phyloP scores from a whole-genome alignment of 306 rosid species.

The Dryas octopetala region DNA sequence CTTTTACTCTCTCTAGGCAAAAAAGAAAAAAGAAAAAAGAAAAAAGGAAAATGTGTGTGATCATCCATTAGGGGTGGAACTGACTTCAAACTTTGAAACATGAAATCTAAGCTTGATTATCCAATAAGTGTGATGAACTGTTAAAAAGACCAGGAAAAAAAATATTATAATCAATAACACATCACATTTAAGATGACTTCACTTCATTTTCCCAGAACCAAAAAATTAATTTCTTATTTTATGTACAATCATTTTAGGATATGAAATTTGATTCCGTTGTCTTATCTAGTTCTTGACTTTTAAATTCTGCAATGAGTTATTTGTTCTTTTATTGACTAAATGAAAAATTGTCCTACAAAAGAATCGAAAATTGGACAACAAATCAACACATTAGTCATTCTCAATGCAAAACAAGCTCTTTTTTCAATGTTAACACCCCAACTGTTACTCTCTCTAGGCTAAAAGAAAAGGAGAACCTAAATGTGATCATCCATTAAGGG shows the following conservation, averaged over 20 bases:
- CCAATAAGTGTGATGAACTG: background rate
- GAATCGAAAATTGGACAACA: background rate
- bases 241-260: background rate
- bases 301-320: background rate
- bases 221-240: background rate
- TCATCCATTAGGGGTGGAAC: background rate
- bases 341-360: background rate
- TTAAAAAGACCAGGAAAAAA: background rate
- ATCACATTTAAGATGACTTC: background rate
- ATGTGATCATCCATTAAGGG: background rate
- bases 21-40: too few species aligned
- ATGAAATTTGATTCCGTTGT: background rate
- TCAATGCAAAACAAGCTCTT: background rate
- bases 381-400: background rate
- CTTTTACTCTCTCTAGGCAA: background rate
- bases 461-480: conserved; percentile 5
- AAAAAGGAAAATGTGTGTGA: background rate
- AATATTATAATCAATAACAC: background rate
- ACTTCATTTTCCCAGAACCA: background rate
- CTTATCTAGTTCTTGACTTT: background rate
- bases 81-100: background rate
- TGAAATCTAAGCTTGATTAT: background rate
- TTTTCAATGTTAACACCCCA: background rate
- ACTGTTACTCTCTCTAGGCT: background rate
- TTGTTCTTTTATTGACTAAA: background rate